Conservation (phyloP, 257 asterid species). For the Mentha longifolia region DNA sequence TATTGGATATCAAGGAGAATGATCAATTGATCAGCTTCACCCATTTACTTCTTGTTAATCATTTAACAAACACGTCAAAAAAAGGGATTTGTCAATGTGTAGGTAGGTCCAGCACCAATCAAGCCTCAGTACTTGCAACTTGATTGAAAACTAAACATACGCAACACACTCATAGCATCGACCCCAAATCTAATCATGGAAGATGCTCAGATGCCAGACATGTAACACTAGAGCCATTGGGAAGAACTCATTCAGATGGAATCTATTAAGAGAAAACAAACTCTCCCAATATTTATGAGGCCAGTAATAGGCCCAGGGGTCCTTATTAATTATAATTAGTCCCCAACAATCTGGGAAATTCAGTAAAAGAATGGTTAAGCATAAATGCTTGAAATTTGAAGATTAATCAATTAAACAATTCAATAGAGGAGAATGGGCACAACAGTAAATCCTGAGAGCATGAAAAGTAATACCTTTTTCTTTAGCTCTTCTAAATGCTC, state of each 20-base stretch:
- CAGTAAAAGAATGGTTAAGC: neutral
- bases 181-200: neutral
- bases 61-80: neutral
- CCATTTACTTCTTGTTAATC: neutral
- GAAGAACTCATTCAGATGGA: slow-evolving; percentile 6
- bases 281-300: slow-evolving; percentile 2
- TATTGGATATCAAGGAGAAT: slow-evolving; percentile 15
- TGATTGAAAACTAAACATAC: neutral
- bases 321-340: neutral
- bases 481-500: slow-evolving; percentile 74
- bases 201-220: neutral
- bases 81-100: neutral
- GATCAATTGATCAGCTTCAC: neutral
- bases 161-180: neutral
- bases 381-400: neutral
- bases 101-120: neutral
- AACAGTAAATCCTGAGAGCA: neutral
- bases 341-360: neutral
- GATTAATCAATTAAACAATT: slow-evolving; percentile 22
- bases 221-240: neutral
- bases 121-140: neutral
- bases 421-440: slow-evolving; percentile 4
- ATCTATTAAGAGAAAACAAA: neutral
- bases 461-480: slow-evolving; percentile 60
- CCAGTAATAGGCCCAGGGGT: neutral